Evolutionary conservation across 2,329 filamentous ascomycete genomes (phyloP).

Genomic region (Aspergillus proliferans): DNA sequence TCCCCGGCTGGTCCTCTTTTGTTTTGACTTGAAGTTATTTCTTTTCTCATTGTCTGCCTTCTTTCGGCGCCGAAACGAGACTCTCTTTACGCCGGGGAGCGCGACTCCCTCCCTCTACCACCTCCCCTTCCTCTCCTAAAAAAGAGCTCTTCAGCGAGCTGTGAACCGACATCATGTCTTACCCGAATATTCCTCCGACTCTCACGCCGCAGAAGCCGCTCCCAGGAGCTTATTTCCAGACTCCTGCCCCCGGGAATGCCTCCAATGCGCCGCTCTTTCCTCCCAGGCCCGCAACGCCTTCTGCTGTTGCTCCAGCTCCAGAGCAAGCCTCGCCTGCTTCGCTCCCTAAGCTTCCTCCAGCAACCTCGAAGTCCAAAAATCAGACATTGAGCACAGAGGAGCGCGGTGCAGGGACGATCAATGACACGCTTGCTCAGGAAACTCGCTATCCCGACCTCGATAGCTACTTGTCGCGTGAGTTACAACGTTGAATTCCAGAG

Average conservation of each 20-base stretch:
- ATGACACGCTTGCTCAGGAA: constrained; percentile 68
- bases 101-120: constrained; percentile 10
- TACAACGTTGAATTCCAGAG: background rate
- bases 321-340: constrained; percentile 24
- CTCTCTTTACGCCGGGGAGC: constrained; percentile 18
- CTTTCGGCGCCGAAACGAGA: constrained; percentile 12
- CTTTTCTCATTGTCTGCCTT: constrained; percentile 2
- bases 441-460: constrained; percentile 83
- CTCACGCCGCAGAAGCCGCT: constrained; percentile 36
- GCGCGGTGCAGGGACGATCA: constrained; percentile 77
- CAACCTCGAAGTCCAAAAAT: constrained; percentile 39
- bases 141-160: constrained; percentile 3
- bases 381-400: constrained; percentile 62
- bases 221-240: constrained; percentile 38
- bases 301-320: constrained; percentile 17
- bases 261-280: constrained; percentile 32
- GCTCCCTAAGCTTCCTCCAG: constrained; percentile 30
- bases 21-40: background rate
- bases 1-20: constrained; percentile 5
- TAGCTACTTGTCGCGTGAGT: constrained; percentile 79
- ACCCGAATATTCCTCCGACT: constrained; percentile 29
- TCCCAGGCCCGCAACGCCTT: constrained; percentile 20
- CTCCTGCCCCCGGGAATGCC: constrained; percentile 32
- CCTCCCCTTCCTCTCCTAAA: background rate
- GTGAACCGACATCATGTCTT: constrained; percentile 32